phyloP scores from a whole-genome alignment of 495 filamentous ascomycete genomes.

The Penicillium longicatenatum region DNA sequence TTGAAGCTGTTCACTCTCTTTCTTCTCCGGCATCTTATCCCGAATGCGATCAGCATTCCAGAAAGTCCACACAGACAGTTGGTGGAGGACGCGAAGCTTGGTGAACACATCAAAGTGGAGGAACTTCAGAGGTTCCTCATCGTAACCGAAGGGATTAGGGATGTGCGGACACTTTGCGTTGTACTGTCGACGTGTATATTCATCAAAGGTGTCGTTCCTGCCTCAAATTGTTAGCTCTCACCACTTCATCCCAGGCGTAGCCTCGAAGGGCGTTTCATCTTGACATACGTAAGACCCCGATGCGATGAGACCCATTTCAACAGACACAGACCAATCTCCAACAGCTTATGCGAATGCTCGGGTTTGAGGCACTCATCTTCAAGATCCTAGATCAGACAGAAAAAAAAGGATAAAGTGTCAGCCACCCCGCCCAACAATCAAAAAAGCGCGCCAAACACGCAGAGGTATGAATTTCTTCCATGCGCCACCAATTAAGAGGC shows the following conservation, averaged over 20 bases:
- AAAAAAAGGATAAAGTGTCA: neutral
- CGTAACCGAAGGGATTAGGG: conserved; percentile 83
- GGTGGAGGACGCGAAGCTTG: conserved; percentile 87
- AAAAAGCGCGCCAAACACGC: neutral
- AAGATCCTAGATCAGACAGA: conserved; percentile 62
- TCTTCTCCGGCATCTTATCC: conserved; percentile 81
- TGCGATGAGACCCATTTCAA: conserved; percentile 95
- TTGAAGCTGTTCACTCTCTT: conserved; percentile 74
- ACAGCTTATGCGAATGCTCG: conserved; percentile 66
- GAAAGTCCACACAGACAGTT: conserved; percentile 89
- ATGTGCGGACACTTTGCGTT: conserved; percentile 71
- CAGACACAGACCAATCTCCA: conserved; percentile 82
- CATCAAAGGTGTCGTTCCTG: conserved; percentile 88
- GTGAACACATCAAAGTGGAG: conserved; percentile 78
- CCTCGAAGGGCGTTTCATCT: conserved; percentile 27
- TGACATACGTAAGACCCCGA: conserved; percentile 80
- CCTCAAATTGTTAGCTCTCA: conserved; percentile 9
- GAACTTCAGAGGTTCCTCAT: conserved; percentile 72
- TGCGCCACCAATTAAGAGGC: conserved; percentile 14
- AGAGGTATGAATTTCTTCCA: conserved; percentile 8
- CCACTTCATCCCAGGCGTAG: neutral
- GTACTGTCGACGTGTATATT: conserved; percentile 91
- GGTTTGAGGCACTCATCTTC: conserved; percentile 86
- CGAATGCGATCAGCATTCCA: conserved; percentile 81
- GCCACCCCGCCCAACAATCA: neutral